Base-by-base conservation (phyloP, 2,329 filamentous ascomycete species). In the Periconia sp. region DNA sequence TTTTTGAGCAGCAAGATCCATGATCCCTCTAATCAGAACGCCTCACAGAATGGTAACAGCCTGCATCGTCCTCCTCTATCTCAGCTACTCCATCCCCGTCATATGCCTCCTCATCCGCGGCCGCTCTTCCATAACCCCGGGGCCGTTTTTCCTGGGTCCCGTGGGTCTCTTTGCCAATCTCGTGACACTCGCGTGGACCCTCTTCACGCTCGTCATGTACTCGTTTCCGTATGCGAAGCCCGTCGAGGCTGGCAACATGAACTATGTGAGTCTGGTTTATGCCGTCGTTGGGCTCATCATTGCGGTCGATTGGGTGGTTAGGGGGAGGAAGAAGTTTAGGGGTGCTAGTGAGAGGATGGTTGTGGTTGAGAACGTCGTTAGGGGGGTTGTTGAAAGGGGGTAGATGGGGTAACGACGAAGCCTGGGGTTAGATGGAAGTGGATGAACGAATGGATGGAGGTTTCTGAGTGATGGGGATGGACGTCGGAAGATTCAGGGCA, bases 171-270 rank as follows among this genome's bases (percentile, higher is more conserved):
- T 49, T 40, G 47, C 47, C 37, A 81, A 81, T 56, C 63, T 74
- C 17, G 69, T 81, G 7, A 68, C 79, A 0, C 64, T 81, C 14
- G 41, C 62, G 14, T 82, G 79, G 79, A 81, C 78, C 0, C 37
- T 75, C 27, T 80, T 82, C 57, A 80, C 80, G 0, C 69, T 82
- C 46, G 58, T 82, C 47, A 79, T 82, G 66, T 81, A 78, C 63
- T 64, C 55, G 17, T 69, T 72, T 50, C 70, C 70, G 0, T 72
- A 71, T 49, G 52, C 62, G 10, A 65, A 63, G 44, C 69, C 70
- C 13, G 66, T 72, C 14, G 10, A 19, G 6, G 54, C 69, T 5
- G 55, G 63, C n/a, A 70, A 68, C 42, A 72, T 73, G 69, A 72
- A 70, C 30, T 66, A 63, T 55, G 59, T 64, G 17, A 53, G 45